These are phyloP conservation scores for Mortierella antarctica DNA, from an alignment of 192 early-diverging fungal species.

Conservation along the genomic window DNA sequence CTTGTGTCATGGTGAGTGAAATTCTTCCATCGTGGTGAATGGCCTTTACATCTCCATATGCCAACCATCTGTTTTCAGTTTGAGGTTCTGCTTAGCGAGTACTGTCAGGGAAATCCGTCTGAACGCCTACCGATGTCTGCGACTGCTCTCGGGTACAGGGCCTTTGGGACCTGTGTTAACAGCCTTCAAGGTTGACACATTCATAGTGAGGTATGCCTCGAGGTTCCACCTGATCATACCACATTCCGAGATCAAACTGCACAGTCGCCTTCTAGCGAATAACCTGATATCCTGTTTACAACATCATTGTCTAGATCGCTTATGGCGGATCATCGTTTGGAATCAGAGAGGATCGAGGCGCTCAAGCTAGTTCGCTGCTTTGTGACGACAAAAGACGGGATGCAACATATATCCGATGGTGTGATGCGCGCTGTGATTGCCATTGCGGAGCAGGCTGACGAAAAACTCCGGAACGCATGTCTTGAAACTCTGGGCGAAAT, in stretches of 20 bases:
- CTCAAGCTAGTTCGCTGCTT: constrained; percentile 78
- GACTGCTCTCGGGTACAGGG: constrained; percentile 63
- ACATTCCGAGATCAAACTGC: too few relatives aligned
- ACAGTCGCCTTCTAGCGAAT: neutral
- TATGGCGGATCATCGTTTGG: constrained; percentile 68
- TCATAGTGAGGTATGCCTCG: constrained; percentile 71
- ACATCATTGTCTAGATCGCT: constrained; percentile 51
- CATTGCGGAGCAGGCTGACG: constrained; percentile 82
- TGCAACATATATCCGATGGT: constrained; percentile 66
- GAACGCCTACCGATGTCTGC: constrained; percentile 69
- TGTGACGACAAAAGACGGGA: constrained; percentile 72
- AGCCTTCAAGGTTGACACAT: constrained; percentile 72
- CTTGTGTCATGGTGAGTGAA: constrained; percentile 35
- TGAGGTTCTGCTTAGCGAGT: constrained; percentile 60
- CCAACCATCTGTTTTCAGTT: constrained; percentile 26
- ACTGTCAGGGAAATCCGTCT: constrained; percentile 68
- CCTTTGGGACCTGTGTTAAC: constrained; percentile 59
- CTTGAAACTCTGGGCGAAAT: constrained; percentile 85
- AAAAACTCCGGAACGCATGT: constrained; percentile 76
- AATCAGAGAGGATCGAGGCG: constrained; percentile 83
- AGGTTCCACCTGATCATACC: too few relatives aligned
- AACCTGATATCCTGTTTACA: neutral
- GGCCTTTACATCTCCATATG: neutral
- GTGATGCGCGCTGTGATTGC: constrained; percentile 80
- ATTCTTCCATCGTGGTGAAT: neutral